Percentiles rank a stretch among this genome's conserved stretches.
These are phyloP conservation scores for Tulasnella sp. DNA, from an alignment of 768 basidiomycete species.

Conservation along the genomic window DNA sequence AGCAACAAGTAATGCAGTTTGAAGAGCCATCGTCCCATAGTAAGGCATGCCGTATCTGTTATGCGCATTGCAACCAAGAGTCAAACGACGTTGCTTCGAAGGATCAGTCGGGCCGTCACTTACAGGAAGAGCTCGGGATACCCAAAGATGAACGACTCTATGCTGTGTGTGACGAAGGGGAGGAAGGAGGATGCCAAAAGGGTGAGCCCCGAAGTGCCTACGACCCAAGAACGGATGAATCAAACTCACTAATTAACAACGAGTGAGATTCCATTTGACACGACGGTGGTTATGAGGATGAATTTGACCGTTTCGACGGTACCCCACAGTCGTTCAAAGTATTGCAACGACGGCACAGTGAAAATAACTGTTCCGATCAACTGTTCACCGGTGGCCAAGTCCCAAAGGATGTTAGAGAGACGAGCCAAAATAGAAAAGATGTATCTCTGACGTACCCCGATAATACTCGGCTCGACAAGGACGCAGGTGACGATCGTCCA, in stretches of 20 bases:
- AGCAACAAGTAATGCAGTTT: conserved; percentile 82
- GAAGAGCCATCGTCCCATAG: conserved; percentile 87
- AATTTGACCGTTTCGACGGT: conserved; percentile 78
- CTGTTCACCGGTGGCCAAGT: conserved; percentile 54
- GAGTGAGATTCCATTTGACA: conserved; percentile 83
- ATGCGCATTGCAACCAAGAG: neutral
- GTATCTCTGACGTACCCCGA: conserved; percentile 56
- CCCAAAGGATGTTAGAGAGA: conserved; percentile 36
- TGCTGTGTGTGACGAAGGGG: conserved; percentile 29
- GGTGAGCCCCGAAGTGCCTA: neutral
- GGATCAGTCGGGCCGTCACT: conserved; percentile 28
- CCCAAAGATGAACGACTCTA: conserved; percentile 65
- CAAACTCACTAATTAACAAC: conserved; percentile 55
- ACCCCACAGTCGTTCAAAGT: conserved; percentile 94
- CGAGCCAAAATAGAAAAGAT: neutral
- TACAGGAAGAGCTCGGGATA: conserved; percentile 72
- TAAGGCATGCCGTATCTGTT: conserved; percentile 79
- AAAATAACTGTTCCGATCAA: conserved; percentile 35
- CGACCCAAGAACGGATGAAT: neutral
- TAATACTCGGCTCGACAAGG: conserved; percentile 72
- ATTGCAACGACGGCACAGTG: conserved; percentile 75
- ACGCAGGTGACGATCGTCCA: conserved; percentile 92
- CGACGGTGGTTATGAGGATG: conserved; percentile 64
- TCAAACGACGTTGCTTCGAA: conserved; percentile 20
- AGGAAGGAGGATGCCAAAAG: no score